Base-by-base conservation (phyloP, 768 basidiomycete species). In the Panaeolus cyanescens region DNA sequence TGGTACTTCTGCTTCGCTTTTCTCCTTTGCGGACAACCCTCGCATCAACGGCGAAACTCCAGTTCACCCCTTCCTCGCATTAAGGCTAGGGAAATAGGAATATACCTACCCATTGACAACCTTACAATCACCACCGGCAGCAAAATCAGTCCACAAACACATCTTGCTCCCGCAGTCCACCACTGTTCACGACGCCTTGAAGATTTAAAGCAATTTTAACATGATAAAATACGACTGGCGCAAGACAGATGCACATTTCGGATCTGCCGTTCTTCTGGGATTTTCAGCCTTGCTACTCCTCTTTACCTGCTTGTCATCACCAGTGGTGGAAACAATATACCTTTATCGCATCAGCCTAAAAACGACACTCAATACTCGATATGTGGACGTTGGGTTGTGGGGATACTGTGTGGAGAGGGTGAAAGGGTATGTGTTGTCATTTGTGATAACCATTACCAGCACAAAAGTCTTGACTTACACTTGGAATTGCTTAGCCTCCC, bases 321-420 rank as follows among this genome's bases (percentile, higher is more conserved):
- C 68, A 17, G 42, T 67, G 25, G 33, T 65, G n/a, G 56, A 56
- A 54, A 39, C 54, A 2, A 36, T 65, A 22, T 60, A 56, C 34
- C 37, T 67, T 12, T 69, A 67, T 34, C 66, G 66, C 22, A 34
- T 69, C 12, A 37, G 50, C 50, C 45, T 50, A n/a, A 58, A 58
- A 12, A 42, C 58, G 15, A 40, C 57, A 7, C 64, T 59, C n/a
- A 37, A 28, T 3, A 56, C 58, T 19, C 57, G 66, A 13, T 63
- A 65, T 39, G 64, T 65, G 17, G 63, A 67, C 22, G 67, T 65
- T 50, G 68, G 68, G 15, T 39, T 69, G 10, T 67, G 65, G 68
- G 68, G 68, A 20, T 66, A 66, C 34, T 68, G 67, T 37, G 59
- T 68, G 8, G 32, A 50, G 13, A 64, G 61, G 10, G 34, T 66